Base-by-base conservation (phyloP, 163 green algal species). In the Prototheca cutis region DNA sequence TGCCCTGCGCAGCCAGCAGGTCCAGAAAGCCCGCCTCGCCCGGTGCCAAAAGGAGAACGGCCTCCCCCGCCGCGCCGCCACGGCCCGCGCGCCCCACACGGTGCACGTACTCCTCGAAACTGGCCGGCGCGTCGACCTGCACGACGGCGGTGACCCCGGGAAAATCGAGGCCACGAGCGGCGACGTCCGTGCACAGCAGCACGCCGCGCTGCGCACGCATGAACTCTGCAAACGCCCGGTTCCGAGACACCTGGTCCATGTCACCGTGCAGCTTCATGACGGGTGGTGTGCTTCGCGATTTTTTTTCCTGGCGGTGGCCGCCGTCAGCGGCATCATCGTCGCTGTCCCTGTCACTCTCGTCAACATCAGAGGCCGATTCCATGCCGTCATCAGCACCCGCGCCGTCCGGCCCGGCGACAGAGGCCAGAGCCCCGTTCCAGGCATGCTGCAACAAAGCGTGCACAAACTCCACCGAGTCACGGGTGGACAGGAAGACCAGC, bases 401-500 rank as follows among this genome's bases (percentile, higher is more conserved):
- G n/a, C n/a, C n/a, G n/a, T n/a, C n/a, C n/a, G n/a, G n/a, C n/a
- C n/a, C n/a, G n/a, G n/a, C n/a, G n/a, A n/a, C n/a, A n/a, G n/a
- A n/a, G n/a, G n/a, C 53, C 24, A 34, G 23, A 25, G 52, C 56
- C 25, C 40, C 47, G 33, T 61, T 31, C 61, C 62, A 74, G 24
- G 48, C 61, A 3, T 36, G 24, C 2, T 48, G 25, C 21, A 84
- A 54, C 34, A 82, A 25, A 8, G 65, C 51, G 69, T 94, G 76
- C 51, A 89, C 77, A 65, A 90, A 95, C 53, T 97, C 91, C 23
- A 96, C 90, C 4, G 72, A 72, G 48, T 91, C 87, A 54, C 90
- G 96, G 54, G 68, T 90, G 13, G 86, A 93, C 45, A 97, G 63
- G 65, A 98, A 98, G 2, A 97, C 84, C 18, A 98, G 86, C 19